A percentile compares a stretch with the other conserved stretches of the same genome.
Conservation (phyloP, 148 eudicot species). For the Fagopyrum tataricum region DNA sequence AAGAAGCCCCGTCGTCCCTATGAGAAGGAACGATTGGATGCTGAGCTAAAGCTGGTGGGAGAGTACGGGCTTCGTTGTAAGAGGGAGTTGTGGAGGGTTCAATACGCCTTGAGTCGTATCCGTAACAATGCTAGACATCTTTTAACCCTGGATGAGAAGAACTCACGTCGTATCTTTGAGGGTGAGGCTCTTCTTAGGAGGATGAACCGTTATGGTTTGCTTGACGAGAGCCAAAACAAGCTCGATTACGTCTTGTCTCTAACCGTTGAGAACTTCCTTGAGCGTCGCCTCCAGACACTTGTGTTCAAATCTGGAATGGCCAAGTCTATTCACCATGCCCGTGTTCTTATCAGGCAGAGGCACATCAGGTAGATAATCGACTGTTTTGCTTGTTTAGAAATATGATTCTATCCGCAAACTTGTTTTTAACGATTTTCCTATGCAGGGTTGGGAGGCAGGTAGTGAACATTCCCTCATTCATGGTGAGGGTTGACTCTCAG, state of each 20-base stretch:
- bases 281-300: constrained; percentile 18
- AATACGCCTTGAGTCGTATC: neutral
- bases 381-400: neutral
- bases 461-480: constrained; percentile 33
- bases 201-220: constrained; percentile 18
- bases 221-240: constrained; percentile 16
- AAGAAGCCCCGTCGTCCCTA: constrained; percentile 40
- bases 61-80: constrained; percentile 34
- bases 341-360: constrained; percentile 16
- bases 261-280: constrained; percentile 18
- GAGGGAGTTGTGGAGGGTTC: constrained; percentile 23
- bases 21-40: constrained; percentile 37
- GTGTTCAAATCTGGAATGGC: constrained; percentile 17
- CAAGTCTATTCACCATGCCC: constrained; percentile 19
- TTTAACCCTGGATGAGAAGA: constrained; percentile 5
- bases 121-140: constrained; percentile 3
- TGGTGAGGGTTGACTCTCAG: constrained; percentile 39
- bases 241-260: constrained; percentile 20
- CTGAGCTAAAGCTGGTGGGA: constrained; percentile 34
- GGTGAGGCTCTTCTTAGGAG: constrained; percentile 5
- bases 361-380: neutral
- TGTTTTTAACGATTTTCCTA: neutral
- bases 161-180: neutral
- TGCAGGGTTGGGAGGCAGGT: constrained; percentile 40
- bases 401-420: neutral